A percentile compares a stretch with the other conserved stretches of the same genome.
These are phyloP conservation scores for Phaeomoniella chlamydospora DNA, from an alignment of 2,329 filamentous ascomycete species.

Conservation along the genomic window DNA sequence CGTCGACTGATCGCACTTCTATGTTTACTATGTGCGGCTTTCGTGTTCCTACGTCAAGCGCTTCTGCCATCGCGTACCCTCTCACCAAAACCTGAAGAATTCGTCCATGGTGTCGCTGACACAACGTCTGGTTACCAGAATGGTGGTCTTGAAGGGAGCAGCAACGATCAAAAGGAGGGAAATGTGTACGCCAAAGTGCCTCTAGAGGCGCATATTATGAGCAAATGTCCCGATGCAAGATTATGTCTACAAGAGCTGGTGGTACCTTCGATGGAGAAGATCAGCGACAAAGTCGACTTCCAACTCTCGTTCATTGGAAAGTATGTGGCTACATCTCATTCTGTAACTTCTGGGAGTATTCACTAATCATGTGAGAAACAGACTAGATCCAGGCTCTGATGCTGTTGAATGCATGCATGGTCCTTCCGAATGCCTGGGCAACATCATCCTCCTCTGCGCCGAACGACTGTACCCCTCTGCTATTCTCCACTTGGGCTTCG, in stretches of 20 bases:
- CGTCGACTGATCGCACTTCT: not conserved
- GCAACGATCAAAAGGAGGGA: too few species aligned
- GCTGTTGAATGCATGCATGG: constrained; percentile 84
- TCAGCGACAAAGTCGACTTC: constrained; percentile 79
- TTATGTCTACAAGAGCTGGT: constrained; percentile 71
- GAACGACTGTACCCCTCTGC: constrained; percentile 43
- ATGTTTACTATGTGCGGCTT: not conserved
- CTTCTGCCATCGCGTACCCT: too few species aligned
- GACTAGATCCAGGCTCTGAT: constrained; percentile 56
- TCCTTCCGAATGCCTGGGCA: constrained; percentile 77
- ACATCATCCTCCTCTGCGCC: constrained; percentile 89
- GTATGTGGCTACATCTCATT: too few species aligned
- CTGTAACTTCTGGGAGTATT: too few species aligned
- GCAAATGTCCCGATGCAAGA: constrained; percentile 84
- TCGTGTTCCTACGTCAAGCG: not conserved
- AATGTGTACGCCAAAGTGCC: constrained; percentile 45
- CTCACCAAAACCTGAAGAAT: too few species aligned
- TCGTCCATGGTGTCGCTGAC: too few species aligned
- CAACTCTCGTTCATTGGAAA: constrained; percentile 78
- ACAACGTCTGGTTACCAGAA: too few species aligned
- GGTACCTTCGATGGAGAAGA: constrained; percentile 71
- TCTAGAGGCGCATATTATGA: constrained; percentile 91
- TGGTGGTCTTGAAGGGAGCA: too few species aligned
- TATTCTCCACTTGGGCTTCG: constrained; percentile 81
- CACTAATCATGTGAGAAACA: constrained; percentile 9